These are phyloP conservation scores for Cyberlindnera nakhonratchasimensis DNA, from an alignment of 805 yeast species.

Conservation along the genomic window DNA sequence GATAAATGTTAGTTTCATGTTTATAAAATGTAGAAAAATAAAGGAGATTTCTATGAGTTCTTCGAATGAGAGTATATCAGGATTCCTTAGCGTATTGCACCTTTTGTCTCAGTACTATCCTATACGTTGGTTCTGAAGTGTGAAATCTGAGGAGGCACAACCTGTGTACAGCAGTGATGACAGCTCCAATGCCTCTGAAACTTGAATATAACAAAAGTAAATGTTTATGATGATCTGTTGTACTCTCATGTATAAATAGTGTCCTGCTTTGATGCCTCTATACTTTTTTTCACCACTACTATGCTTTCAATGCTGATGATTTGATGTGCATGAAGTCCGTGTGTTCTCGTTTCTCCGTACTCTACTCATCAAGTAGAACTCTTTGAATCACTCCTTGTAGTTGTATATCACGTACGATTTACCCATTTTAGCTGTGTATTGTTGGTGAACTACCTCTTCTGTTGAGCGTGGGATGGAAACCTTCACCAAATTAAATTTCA, in stretches of 20 bases:
- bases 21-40: background rate
- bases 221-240: background rate
- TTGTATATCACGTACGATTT: constrained; percentile 25
- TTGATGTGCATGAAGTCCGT: background rate
- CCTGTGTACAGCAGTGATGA: too few species aligned
- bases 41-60: background rate
- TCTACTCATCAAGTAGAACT: background rate
- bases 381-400: constrained; percentile 1
- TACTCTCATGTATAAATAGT: background rate
- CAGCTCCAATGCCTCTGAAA: background rate
- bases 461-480: constrained; percentile 6
- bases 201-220: background rate
- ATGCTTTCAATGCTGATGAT: background rate
- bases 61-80: background rate
- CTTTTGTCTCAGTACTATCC: background rate
- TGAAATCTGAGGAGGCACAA: too few species aligned
- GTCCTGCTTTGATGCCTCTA: background rate
- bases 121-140: too few species aligned
- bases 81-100: background rate
- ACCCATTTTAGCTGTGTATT: constrained; percentile 28
- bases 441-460: constrained; percentile 13
- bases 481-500: constrained; percentile 20
- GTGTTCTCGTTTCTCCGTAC: background rate
- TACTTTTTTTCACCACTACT: background rate
- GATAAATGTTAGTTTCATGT: constrained; percentile 12